A percentile compares a stretch with the other conserved stretches of the same genome.
Evolutionary conservation across 495 filamentous ascomycete genomes (phyloP).

Genomic region (Echria macrotheca): DNA sequence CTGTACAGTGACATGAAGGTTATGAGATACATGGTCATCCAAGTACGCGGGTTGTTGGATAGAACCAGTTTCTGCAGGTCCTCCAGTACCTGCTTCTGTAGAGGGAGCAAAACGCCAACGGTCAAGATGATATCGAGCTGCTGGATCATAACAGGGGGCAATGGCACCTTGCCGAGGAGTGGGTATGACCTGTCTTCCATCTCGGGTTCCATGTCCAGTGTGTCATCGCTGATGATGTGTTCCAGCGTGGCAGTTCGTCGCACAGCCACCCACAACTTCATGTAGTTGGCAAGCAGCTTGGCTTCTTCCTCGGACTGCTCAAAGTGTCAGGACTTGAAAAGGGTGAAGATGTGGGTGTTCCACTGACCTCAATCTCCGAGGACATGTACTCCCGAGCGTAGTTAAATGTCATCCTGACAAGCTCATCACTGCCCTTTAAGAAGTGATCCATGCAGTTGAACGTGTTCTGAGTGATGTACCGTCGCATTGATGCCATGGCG

Average conservation of each 20-base stretch:
- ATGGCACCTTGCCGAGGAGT: constrained; percentile 30
- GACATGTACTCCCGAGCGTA: constrained; percentile 15
- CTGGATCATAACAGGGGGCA: constrained; percentile 39
- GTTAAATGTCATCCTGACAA: constrained; percentile 16
- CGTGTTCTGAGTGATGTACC: constrained; percentile 11
- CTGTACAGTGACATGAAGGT: constrained; percentile 38
- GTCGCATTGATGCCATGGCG: constrained; percentile 7
- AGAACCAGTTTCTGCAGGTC: constrained; percentile 32
- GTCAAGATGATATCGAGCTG: constrained; percentile 36
- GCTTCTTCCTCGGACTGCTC: constrained; percentile 18
- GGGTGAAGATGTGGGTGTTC: too few relatives aligned
- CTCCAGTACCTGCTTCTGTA: constrained; percentile 32
- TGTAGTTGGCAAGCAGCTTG: constrained; percentile 26
- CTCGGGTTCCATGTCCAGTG: constrained; percentile 27
- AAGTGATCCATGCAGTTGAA: constrained; percentile 10
- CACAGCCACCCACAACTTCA: constrained; percentile 33
- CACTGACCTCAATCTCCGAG: constrained; percentile 7
- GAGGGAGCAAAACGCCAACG: constrained; percentile 26
- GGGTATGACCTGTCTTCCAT: constrained; percentile 27
- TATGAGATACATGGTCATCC: constrained; percentile 35
- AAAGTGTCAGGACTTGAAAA: too few relatives aligned
- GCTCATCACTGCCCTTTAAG: constrained; percentile 11
- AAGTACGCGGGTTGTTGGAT: constrained; percentile 27
- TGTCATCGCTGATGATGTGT: constrained; percentile 31
- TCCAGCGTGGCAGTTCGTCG: constrained; percentile 34